Base-by-base conservation (phyloP, 2,329 filamentous ascomycete species). In the Colletotrichum orchidophilum region DNA sequence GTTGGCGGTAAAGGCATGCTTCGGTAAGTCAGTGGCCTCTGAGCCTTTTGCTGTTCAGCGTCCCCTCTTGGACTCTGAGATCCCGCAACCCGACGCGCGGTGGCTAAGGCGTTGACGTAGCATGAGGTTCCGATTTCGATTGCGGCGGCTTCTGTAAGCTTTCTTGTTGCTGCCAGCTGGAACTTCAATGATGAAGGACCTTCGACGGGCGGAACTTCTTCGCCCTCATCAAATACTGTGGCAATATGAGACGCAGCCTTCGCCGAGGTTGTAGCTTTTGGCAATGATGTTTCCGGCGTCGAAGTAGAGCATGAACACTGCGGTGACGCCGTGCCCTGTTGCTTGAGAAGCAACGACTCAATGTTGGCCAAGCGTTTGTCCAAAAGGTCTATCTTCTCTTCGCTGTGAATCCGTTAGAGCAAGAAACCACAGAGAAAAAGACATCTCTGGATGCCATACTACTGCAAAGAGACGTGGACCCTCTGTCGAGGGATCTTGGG, bases 401-500 rank as follows among this genome's bases (percentile, higher is more conserved):
- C 65, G 18, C 65, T 63, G 39, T 18, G 18, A 35, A 11, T 5
- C 11, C 8, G 1, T 46, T 27, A 63, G 27, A 13, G 27, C 3
- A 21, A 9, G n/a, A 0, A 26, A 2, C 35, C 6, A 12, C 29
- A 11, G 26, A 24, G 11, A 9, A 15, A 7, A 66, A 13, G n/a
- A 21, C 11, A 29, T 15, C 18, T 2, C 26, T 46, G 1, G 5
- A 15, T 18, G 4, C 0, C 58, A 15, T 49, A 67, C 65, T 55
- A 67, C 15, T 62, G 65, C 3, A 33, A 21, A 18, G 65, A 62
- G 1, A 67, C 39, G 4, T 33, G 58, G 6, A 67, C 65, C 49
- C 50, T 63, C 11, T 67, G 65, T 15, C 65, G 33, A 5, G 46
- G 46, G 15, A 62, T 58, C 21, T 67, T 63, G n/a, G 65, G 65